Evolutionary conservation across 495 filamentous ascomycete genomes (phyloP).

Genomic region (Amorphotheca resinae): DNA sequence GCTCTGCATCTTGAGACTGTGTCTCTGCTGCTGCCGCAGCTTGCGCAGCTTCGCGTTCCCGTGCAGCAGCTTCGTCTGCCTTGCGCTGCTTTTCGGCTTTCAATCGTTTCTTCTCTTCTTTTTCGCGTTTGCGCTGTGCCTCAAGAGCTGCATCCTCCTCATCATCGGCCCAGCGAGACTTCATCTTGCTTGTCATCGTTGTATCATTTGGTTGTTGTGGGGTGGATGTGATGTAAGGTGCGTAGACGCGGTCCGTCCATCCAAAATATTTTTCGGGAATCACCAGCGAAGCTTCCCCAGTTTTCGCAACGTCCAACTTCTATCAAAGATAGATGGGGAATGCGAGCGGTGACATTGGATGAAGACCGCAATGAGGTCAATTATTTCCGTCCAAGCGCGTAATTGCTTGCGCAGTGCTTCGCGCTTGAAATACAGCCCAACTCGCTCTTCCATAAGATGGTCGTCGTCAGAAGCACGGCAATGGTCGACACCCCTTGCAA

Average conservation of each 20-base stretch:
- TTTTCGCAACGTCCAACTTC: neutral
- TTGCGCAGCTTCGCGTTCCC: slow-evolving; percentile 24
- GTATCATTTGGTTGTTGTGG: slow-evolving; percentile 12
- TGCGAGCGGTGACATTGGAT: slow-evolving; percentile 7
- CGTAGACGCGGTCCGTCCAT: neutral
- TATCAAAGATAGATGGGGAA: neutral
- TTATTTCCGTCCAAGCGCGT: slow-evolving; percentile 10
- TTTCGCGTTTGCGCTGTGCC: slow-evolving; percentile 67
- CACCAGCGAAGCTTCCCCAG: neutral
- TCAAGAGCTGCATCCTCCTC: slow-evolving; percentile 62
- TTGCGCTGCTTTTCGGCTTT: slow-evolving; percentile 79
- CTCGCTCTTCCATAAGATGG: slow-evolving; percentile 11
- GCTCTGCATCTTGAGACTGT: slow-evolving; percentile 23
- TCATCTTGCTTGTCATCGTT: slow-evolving; percentile 48
- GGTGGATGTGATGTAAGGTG: slow-evolving; percentile 1
- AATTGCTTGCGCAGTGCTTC: slow-evolving; percentile 11
- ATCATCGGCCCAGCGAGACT: slow-evolving; percentile 81
- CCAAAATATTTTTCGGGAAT: slow-evolving; percentile 4
- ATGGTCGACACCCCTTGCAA: slow-evolving; percentile 89
- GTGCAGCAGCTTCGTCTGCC: slow-evolving; percentile 36
- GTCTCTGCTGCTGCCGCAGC: slow-evolving; percentile 37
- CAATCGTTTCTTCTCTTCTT: slow-evolving; percentile 74
- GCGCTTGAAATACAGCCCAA: slow-evolving; percentile 4
- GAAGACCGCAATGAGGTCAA: slow-evolving; percentile 16
- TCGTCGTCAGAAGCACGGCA: slow-evolving; percentile 24